Evolutionary conservation across 192 early-diverging fungal species (phyloP).

Genomic region (Podila horticola): DNA sequence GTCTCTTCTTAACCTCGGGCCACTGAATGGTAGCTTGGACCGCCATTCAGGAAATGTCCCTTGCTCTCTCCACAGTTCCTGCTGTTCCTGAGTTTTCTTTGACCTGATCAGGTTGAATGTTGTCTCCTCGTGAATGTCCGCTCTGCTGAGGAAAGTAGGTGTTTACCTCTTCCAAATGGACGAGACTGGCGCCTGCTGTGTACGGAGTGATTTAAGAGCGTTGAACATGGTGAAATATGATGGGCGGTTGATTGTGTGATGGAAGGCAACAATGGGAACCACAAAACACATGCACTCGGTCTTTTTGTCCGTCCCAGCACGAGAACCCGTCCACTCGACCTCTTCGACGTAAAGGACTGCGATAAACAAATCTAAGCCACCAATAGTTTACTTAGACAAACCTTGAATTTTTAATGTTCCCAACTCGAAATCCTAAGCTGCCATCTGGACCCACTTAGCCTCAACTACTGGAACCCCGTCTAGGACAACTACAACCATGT

Average conservation of each 20-base stretch:
- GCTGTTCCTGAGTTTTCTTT: neutral
- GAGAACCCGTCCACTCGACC: too few relatives aligned
- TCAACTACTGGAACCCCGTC: conserved; percentile 40
- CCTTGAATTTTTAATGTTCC: neutral
- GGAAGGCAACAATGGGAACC: too few relatives aligned
- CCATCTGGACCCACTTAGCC: conserved; percentile 45
- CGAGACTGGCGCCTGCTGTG: neutral
- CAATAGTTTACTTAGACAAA: neutral
- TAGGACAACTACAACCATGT: conserved; percentile 41
- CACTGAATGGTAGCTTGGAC: too few relatives aligned
- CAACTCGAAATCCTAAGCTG: neutral
- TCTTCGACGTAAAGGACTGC: too few relatives aligned
- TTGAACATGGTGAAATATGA: neutral
- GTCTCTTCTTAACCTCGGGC: too few relatives aligned
- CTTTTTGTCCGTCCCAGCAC: too few relatives aligned
- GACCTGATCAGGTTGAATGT: neutral
- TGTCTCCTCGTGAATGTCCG: too few relatives aligned
- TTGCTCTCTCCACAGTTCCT: too few relatives aligned
- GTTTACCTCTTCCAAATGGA: conserved; percentile 6
- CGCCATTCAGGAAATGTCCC: too few relatives aligned
- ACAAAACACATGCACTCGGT: too few relatives aligned
- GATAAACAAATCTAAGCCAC: conserved; percentile 5
- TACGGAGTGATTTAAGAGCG: conserved; percentile 2
- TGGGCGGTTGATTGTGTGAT: neutral
- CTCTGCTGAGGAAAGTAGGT: neutral